A percentile compares a stretch with the other conserved stretches of the same genome.
phyloP scores from a whole-genome alignment of 1,284 basidiomycete genomes.

The Apiotrichum sp. region DNA sequence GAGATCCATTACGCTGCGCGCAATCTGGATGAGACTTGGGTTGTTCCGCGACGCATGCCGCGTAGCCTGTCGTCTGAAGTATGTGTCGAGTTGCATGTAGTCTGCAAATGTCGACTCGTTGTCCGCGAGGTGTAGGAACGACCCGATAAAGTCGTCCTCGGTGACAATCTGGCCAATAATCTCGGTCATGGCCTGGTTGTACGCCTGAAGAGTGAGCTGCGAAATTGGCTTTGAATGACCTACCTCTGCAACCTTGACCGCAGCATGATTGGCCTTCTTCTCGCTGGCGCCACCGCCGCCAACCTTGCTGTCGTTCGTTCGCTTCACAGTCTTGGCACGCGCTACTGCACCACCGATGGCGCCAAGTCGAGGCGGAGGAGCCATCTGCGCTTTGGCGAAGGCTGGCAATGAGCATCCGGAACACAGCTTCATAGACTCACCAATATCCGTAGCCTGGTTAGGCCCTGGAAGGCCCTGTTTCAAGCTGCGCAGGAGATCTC shows the following conservation, averaged over 20 bases:
- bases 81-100: constrained; percentile 88
- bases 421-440: constrained; percentile 17
- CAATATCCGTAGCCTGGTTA: constrained; percentile 18
- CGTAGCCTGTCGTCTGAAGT: constrained; percentile 84
- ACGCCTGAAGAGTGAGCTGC: constrained; percentile 53
- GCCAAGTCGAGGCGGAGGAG: background rate
- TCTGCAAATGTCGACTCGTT: constrained; percentile 87
- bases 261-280: constrained; percentile 3
- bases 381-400: constrained; percentile 3
- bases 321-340: constrained; percentile 64
- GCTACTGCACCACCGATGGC: constrained; percentile 50
- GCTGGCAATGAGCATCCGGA: background rate
- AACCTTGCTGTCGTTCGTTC: background rate
- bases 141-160: constrained; percentile 83
- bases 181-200: constrained; percentile 67
- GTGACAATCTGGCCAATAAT: constrained; percentile 68
- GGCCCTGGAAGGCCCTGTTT: constrained; percentile 50
- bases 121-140: constrained; percentile 88
- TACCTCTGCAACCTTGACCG: constrained; percentile 10
- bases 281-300: background rate
- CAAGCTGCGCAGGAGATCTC: constrained; percentile 60
- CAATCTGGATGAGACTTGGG: constrained; percentile 66
- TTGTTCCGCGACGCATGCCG: constrained; percentile 58
- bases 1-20: constrained; percentile 82
- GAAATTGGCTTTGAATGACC: background rate